Evolutionary conservation across 2,329 filamentous ascomycete genomes (phyloP).

Genomic region (Pyrenophora tritici-repentis): DNA sequence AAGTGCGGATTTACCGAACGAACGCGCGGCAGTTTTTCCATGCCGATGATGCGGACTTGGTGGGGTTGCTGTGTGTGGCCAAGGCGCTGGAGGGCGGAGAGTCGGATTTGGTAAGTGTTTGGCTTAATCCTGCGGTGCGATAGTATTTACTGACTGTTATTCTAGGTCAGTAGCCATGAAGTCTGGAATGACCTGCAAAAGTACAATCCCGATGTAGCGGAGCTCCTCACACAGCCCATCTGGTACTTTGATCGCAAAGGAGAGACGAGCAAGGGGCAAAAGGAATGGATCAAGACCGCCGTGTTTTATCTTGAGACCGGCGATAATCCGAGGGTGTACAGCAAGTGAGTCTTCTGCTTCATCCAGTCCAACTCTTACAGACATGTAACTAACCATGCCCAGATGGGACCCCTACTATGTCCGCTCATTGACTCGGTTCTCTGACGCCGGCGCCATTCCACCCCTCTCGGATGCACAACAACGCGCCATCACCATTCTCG

Average conservation of each 20-base stretch:
- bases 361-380: background rate
- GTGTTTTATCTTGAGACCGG: conserved; percentile 79
- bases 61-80: conserved; percentile 81
- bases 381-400: conserved; percentile 11
- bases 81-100: conserved; percentile 81
- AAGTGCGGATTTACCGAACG: conserved; percentile 87
- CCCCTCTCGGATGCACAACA: conserved; percentile 70
- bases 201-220: conserved; percentile 77
- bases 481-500: conserved; percentile 70
- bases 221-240: conserved; percentile 73
- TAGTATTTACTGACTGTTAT: background rate
- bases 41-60: conserved; percentile 79
- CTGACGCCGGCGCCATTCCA: conserved; percentile 73
- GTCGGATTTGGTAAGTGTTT: conserved; percentile 68
- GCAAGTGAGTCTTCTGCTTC: conserved; percentile 59
- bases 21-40: conserved; percentile 87
- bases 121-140: background rate
- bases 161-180: conserved; percentile 64
- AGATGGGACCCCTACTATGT: conserved; percentile 88
- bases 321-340: conserved; percentile 70
- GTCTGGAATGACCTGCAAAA: conserved; percentile 80
- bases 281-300: conserved; percentile 72
- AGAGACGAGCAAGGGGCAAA: conserved; percentile 74
- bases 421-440: conserved; percentile 74
- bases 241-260: conserved; percentile 96